These are phyloP conservation scores for Ogataea degrootiae DNA, from an alignment of 805 yeast species.

Conservation along the genomic window DNA sequence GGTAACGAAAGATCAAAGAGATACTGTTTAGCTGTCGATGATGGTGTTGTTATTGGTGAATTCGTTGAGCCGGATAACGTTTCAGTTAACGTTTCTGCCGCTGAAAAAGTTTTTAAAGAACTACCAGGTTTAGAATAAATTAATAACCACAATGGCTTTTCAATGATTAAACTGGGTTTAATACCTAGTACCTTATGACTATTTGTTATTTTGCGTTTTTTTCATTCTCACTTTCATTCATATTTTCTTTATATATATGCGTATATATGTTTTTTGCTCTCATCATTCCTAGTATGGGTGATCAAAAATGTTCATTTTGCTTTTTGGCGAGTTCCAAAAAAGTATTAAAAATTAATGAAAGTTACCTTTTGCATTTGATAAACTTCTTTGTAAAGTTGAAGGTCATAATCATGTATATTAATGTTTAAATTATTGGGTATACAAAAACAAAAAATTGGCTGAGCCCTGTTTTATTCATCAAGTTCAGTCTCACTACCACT, in stretches of 20 bases:
- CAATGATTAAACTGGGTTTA: not conserved
- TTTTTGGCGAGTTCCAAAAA: no score
- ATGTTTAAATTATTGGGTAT: no score
- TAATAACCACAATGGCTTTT: not conserved
- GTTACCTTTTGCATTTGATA: no score
- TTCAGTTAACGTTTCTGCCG: conserved; percentile 53
- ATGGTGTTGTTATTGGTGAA: conserved; percentile 62
- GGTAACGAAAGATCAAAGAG: conserved; percentile 75
- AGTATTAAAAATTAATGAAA: no score
- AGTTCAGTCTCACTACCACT: conserved; percentile 5
- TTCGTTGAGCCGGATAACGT: conserved; percentile 81
- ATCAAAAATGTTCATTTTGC: no score
- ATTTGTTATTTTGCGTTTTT: not conserved
- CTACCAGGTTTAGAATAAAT: conserved; percentile 21
- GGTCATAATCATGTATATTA: no score
- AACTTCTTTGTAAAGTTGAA: no score
- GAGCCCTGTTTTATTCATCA: not conserved
- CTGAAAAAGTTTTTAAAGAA: conserved; percentile 38
- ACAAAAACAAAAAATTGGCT: no score
- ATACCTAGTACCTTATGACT: not conserved
- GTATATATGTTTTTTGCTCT: no score
- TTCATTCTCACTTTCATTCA: not conserved
- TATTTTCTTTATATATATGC: not conserved
- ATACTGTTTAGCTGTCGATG: conserved; percentile 68
- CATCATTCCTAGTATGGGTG: no score